Base-by-base conservation (phyloP, 495 filamentous ascomycete genomes). In the Bryoglossum gracile region DNA sequence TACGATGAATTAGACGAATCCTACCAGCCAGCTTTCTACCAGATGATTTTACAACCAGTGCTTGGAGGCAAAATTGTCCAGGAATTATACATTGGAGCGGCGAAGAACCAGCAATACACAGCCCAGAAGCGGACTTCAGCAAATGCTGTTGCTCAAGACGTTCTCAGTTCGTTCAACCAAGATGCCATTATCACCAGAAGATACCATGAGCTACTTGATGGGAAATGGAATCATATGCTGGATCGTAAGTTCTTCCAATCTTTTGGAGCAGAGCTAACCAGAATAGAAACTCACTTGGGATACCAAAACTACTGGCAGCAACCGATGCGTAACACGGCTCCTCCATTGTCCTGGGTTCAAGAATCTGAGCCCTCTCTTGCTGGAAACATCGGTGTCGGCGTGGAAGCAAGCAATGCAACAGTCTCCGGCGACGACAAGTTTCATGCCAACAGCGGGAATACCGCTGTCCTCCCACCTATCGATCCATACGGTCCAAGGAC, bases 181-280 rank as follows among this genome's bases (percentile, higher is more conserved):
- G 83, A 87, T 55, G 71, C 71, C 25, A 63, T 72, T 13, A 69
- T 87, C 5, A 84, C 80, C 3, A 63, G 70, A 39, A 63, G 71
- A 43, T 87, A 84, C 63, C 77, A 87, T 58, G 64, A 65, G 3
- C 64, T 87, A 13, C 61, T 86, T 0, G 68, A 68, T 39, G 84
- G 84, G 0, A 87, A 86, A 64, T 89, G 84, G 84, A 77, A 74
- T 59, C 77, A 83, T 61, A 81, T 89, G 62, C 77, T 86, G 63
- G 80, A 84, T 54, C 74, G 70, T 73, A 57, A 64, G 68, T 21
- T 41, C 5, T 13, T 16, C 9, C 17, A 1, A 11, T 8, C 1
- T 30, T 23, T 8, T 8, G 18, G 13, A 47, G 19, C 0, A 17
- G 16, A 17, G 28, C 24, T 42, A 13, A 47, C 16, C 3, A 18